Evolutionary conservation across 805 yeast genomes (phyloP).

Genomic region (Kodamaea lidongshanica): DNA sequence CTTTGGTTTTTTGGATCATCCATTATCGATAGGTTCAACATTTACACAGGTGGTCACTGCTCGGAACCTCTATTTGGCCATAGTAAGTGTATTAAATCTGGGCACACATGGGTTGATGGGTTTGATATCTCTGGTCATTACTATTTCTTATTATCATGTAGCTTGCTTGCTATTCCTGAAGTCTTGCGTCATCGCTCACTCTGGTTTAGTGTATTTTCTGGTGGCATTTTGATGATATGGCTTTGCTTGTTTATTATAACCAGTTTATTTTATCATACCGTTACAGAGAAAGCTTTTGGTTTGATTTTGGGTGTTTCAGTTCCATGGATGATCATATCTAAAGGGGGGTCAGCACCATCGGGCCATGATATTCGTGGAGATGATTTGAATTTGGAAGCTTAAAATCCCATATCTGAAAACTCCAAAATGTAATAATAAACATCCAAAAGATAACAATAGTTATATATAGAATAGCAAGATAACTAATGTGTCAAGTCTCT

Average conservation of each 20-base stretch:
- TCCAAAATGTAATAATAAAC: no score
- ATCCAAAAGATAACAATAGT: no score
- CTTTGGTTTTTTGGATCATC: slow-evolving; percentile 33
- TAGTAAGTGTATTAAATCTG: slow-evolving; percentile 21
- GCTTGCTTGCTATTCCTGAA: slow-evolving; percentile 27
- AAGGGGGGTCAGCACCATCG: no score
- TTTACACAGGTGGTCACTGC: slow-evolving; percentile 36
- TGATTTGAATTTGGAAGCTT: no score
- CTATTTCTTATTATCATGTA: slow-evolving; percentile 38
- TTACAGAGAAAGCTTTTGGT: slow-evolving; percentile 42
- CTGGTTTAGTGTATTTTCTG: slow-evolving; percentile 1
- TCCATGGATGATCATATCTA: no score
- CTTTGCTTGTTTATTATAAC: slow-evolving; percentile 37
- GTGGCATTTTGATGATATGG: slow-evolving; percentile 28
- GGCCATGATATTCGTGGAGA: no score
- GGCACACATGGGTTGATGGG: slow-evolving; percentile 38
- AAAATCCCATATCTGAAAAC: no score
- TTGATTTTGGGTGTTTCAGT: slow-evolving; percentile 30
- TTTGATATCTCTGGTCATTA: slow-evolving; percentile 53
- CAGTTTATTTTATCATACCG: slow-evolving; percentile 45
- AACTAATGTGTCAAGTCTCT: no score
- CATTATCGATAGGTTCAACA: slow-evolving; percentile 23
- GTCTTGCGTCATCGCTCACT: slow-evolving; percentile 5
- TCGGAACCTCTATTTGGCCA: no score
- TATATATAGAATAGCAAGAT: no score